phyloP scores from a whole-genome alignment of 495 filamentous ascomycete genomes.

The Hypoxylon rickii region DNA sequence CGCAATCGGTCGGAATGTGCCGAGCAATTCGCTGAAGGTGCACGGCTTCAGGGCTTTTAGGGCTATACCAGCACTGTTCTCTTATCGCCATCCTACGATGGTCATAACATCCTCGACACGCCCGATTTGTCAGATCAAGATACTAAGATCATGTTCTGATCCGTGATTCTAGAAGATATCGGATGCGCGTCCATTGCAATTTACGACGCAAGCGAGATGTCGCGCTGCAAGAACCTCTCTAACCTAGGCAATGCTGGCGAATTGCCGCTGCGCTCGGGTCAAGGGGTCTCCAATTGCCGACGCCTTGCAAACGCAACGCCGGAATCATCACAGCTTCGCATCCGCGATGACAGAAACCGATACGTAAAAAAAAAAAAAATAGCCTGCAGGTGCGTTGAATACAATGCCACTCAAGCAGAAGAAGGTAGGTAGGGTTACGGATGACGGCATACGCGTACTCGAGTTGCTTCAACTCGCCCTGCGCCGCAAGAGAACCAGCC shows the following conservation, averaged over 20 bases:
- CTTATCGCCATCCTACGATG: constrained; percentile 10
- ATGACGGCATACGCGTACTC: not conserved
- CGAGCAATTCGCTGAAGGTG: too few species aligned
- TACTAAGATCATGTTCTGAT: too few species aligned
- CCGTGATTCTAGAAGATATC: constrained; percentile 2
- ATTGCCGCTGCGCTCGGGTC: too few species aligned
- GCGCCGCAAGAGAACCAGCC: not conserved
- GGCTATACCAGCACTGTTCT: not conserved
- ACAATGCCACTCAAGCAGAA: too few species aligned
- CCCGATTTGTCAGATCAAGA: not conserved
- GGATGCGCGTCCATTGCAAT: not conserved
- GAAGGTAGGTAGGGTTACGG: not conserved
- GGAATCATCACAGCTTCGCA: too few species aligned
- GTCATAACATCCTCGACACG: constrained; percentile 12
- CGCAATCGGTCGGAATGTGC: constrained; percentile 15
- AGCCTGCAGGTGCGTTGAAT: too few species aligned
- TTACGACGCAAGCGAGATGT: not conserved
- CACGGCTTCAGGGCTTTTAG: too few species aligned
- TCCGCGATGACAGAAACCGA: too few species aligned
- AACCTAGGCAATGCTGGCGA: too few species aligned
- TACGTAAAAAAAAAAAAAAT: too few species aligned
- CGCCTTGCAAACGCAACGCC: too few species aligned
- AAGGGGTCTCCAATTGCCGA: not conserved
- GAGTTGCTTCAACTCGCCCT: too few species aligned
- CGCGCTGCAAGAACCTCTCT: not conserved